Conservation (phyloP, 768 basidiomycete genomes). For the Mycena alexandri region DNA sequence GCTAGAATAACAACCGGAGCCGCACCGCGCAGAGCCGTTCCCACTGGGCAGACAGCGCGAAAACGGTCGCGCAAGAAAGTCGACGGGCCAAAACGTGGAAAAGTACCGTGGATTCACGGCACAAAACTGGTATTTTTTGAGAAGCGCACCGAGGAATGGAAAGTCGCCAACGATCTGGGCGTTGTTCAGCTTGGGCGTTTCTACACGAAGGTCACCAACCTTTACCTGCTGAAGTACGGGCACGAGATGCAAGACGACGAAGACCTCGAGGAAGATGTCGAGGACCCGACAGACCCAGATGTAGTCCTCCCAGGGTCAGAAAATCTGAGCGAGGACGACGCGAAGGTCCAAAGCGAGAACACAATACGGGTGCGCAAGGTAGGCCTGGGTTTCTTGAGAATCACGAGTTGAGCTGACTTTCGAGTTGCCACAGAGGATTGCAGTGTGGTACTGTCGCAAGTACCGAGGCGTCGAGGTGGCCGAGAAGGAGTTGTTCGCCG, state of each 20-base stretch:
- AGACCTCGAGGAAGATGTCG: neutral
- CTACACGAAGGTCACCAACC: neutral
- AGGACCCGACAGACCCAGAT: constrained; percentile 3
- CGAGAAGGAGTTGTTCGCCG: neutral
- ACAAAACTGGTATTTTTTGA: neutral
- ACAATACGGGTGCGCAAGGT: too few relatives aligned
- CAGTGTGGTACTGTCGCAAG: neutral
- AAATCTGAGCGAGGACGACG: neutral
- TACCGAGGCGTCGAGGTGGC: neutral
- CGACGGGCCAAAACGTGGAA: too few relatives aligned
- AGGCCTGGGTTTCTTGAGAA: too few relatives aligned
- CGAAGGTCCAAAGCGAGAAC: too few relatives aligned
- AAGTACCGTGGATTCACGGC: neutral
- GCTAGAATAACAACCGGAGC: too few relatives aligned
- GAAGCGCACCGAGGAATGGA: neutral
- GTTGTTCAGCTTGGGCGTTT: neutral
- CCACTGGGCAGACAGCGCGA: too few relatives aligned
- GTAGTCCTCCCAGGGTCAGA: neutral
- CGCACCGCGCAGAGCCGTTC: too few relatives aligned
- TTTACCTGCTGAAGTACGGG: constrained; percentile 3
- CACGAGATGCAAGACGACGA: neutral
- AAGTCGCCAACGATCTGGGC: neutral
- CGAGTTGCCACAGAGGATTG: too few relatives aligned
- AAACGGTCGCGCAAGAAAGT: too few relatives aligned
- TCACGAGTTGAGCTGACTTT: too few relatives aligned